phyloP scores from a whole-genome alignment of 805 yeast genomes.

The Metschnikowia santaceciliae region DNA sequence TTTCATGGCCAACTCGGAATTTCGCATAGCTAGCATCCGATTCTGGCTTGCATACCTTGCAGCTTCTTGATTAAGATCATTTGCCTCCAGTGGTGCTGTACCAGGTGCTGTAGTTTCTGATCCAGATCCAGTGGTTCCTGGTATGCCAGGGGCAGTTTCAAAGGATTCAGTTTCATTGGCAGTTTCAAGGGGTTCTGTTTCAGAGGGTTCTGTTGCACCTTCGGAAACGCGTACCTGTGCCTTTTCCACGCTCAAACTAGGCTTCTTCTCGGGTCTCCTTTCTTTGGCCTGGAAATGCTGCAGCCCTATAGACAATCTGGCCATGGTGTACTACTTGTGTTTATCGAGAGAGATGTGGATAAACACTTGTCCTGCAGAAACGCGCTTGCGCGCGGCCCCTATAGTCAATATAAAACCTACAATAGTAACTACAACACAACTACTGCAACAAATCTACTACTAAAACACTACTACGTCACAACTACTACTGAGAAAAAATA shows the following conservation, averaged over 20 bases:
- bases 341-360: not conserved
- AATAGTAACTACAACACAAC: too few species aligned
- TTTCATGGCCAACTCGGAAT: conserved; percentile 48
- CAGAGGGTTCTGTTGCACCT: not conserved
- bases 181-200: not conserved
- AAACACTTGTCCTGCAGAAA: not conserved
- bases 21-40: conserved; percentile 55
- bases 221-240: not conserved
- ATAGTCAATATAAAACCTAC: not conserved
- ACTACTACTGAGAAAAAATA: too few species aligned
- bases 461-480: too few species aligned
- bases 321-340: conserved; percentile 11
- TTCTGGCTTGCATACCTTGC: conserved; percentile 43
- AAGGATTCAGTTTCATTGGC: not conserved
- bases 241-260: not conserved
- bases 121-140: not conserved
- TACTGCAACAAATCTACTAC: too few species aligned
- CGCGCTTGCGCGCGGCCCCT: conserved; percentile 1
- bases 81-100: too few species aligned
- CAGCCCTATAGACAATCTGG: conserved; percentile 13
- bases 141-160: not conserved
- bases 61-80: not conserved
- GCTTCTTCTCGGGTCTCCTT: not conserved
- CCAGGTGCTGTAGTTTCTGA: not conserved
- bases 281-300: conserved; percentile 11